phyloP scores from a whole-genome alignment of 2,329 filamentous ascomycete genomes.

The Cadophora malorum region DNA sequence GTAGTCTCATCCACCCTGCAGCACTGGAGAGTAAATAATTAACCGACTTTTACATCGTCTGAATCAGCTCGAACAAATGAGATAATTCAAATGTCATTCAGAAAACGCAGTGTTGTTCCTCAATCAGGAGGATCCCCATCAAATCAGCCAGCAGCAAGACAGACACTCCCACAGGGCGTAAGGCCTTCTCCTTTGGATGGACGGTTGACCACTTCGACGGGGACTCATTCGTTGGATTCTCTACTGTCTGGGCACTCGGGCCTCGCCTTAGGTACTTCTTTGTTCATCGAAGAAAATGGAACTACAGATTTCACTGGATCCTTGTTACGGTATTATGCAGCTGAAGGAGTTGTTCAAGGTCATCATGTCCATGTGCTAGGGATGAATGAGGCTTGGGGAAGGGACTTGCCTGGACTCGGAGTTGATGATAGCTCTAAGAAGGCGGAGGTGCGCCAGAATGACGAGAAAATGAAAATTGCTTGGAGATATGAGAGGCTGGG shows the following conservation, averaged over 20 bases:
- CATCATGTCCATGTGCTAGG: conserved; percentile 89
- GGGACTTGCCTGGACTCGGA: conserved; percentile 80
- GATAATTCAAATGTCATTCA: conserved; percentile 63
- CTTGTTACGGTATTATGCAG: conserved; percentile 86
- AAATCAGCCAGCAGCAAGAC: conserved; percentile 29
- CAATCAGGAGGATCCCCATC: conserved; percentile 8
- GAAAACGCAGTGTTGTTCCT: conserved; percentile 66
- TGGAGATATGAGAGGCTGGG: conserved; percentile 93
- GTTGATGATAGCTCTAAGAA: conserved; percentile 51
- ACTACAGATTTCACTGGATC: conserved; percentile 93
- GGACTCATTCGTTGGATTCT: conserved; percentile 83
- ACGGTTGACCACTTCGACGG: conserved; percentile 87
- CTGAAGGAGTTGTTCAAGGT: conserved; percentile 90
- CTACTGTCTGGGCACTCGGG: conserved; percentile 87
- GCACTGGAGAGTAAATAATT: conserved; percentile 16
- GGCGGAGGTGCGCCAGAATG: conserved; percentile 48
- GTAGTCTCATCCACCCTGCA: not conserved
- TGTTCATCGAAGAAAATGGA: conserved; percentile 86
- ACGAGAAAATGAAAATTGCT: conserved; percentile 96
- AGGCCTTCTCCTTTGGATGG: conserved; percentile 90
- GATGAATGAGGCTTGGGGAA: conserved; percentile 78
- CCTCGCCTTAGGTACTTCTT: conserved; percentile 77
- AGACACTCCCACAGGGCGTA: conserved; percentile 56
- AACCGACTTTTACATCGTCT: conserved; percentile 4
- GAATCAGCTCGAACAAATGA: not conserved